Evolutionary conservation across 2,329 filamentous ascomycete genomes (phyloP).

Genomic region (Penicillium polonicum): DNA sequence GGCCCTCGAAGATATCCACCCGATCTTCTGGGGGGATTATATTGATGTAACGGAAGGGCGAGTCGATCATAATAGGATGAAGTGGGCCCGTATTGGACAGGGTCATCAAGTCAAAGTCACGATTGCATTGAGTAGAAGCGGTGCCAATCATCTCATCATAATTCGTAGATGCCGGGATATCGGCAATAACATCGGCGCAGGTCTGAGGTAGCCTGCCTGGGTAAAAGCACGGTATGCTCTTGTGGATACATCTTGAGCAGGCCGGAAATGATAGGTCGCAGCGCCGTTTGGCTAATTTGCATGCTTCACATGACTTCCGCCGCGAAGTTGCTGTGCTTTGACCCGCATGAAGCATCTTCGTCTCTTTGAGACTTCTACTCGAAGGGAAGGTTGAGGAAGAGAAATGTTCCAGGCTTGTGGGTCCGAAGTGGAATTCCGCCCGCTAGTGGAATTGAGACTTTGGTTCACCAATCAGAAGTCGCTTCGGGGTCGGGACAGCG

Average conservation of each 20-base stretch:
- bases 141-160: not conserved
- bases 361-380: not conserved
- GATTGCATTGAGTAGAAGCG: not conserved
- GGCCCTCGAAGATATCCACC: not conserved
- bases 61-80: not conserved
- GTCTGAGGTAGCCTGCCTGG: slow-evolving; percentile 27
- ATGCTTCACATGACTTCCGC: slow-evolving; percentile 58
- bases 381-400: not conserved
- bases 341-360: not conserved
- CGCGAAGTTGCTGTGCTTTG: slow-evolving; percentile 37
- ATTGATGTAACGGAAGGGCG: not conserved
- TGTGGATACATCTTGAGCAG: slow-evolving; percentile 54
- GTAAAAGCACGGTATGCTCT: slow-evolving; percentile 52
- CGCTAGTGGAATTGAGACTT: not conserved
- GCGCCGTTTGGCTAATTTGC: slow-evolving; percentile 57
- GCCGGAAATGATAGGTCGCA: slow-evolving; percentile 54
- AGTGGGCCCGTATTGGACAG: not conserved
- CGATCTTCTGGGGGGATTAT: not conserved
- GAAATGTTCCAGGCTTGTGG: not conserved
- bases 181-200: not conserved
- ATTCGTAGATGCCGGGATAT: not conserved
- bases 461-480: not conserved
- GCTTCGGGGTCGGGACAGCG: not conserved
- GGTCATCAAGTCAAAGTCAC: not conserved
- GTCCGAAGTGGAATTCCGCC: not conserved